Conservation (phyloP, 148 eudicot genomes). For the Salicornia ramosissima region DNA sequence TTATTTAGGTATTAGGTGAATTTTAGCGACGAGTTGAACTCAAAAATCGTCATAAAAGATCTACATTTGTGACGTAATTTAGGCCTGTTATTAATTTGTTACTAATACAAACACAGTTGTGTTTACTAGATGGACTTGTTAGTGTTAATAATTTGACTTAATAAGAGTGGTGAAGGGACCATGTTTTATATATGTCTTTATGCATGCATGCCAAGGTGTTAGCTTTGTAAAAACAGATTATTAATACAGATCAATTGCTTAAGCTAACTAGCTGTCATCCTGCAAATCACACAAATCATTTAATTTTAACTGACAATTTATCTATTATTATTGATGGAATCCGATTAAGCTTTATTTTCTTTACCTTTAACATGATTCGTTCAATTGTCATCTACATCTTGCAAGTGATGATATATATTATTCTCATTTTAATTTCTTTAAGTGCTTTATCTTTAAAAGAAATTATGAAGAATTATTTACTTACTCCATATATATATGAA, state of each 20-base stretch:
- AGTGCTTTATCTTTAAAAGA: too few relatives aligned
- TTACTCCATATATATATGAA: too few relatives aligned
- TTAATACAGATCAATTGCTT: slow-evolving; percentile 14
- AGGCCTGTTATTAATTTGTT: too few relatives aligned
- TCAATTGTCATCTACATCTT: too few relatives aligned
- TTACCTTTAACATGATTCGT: too few relatives aligned
- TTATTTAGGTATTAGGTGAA: too few relatives aligned
- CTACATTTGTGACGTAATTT: too few relatives aligned
- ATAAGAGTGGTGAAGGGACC: slow-evolving; percentile 1
- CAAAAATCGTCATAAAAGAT: too few relatives aligned
- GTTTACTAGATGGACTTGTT: neutral
- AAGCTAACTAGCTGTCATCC: slow-evolving; percentile 20
- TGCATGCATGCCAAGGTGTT: neutral
- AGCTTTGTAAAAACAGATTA: slow-evolving; percentile 14
- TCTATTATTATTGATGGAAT: neutral
- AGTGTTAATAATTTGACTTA: slow-evolving; percentile 14
- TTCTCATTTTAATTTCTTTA: too few relatives aligned
- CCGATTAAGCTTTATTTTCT: neutral
- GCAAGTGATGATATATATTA: too few relatives aligned
- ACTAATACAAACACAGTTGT: neutral
- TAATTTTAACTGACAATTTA: slow-evolving; percentile 17
- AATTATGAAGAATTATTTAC: too few relatives aligned
- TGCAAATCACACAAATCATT: slow-evolving; percentile 11
- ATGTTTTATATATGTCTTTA: slow-evolving; percentile 12
- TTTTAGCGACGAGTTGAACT: too few relatives aligned